These are phyloP conservation scores for Cercospora zeina DNA, from an alignment of 2,329 filamentous ascomycete genomes.

Conservation along the genomic window DNA sequence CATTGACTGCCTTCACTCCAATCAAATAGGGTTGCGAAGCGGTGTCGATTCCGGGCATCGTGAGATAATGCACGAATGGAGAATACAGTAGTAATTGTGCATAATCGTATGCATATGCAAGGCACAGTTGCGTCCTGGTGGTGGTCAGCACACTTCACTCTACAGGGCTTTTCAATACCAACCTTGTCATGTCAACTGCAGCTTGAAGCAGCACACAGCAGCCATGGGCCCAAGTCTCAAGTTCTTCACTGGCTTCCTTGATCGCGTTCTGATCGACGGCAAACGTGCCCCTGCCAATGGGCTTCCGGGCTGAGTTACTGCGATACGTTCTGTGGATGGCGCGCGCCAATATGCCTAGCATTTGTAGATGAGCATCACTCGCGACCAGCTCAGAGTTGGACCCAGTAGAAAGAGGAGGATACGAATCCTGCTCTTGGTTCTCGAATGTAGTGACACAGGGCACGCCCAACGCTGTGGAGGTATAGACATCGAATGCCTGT, in stretches of 20 bases:
- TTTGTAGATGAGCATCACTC: slow-evolving; percentile 22
- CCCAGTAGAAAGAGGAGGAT: slow-evolving; percentile 16
- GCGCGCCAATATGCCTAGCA: slow-evolving; percentile 21
- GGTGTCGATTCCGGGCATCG: slow-evolving; percentile 3
- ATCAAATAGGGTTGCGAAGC: slow-evolving; percentile 10
- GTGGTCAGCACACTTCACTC: slow-evolving; percentile 5
- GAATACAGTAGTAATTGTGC: slow-evolving; percentile 25
- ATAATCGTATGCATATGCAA: slow-evolving; percentile 23
- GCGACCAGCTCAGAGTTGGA: slow-evolving; percentile 19
- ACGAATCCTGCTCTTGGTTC: slow-evolving; percentile 10
- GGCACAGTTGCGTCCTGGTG: slow-evolving; percentile 24
- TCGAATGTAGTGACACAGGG: slow-evolving; percentile 11
- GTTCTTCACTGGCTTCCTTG: slow-evolving; percentile 16
- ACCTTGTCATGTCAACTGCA: slow-evolving; percentile 25
- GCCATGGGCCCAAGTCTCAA: slow-evolving; percentile 20
- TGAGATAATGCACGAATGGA: slow-evolving; percentile 27
- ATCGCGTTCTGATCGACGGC: slow-evolving; percentile 13
- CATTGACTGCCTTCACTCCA: slow-evolving; percentile 20
- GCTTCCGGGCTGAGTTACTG: neutral
- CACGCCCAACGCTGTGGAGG: slow-evolving; percentile 22
- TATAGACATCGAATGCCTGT: slow-evolving; percentile 22
- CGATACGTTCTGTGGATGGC: slow-evolving; percentile 15
- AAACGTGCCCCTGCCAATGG: slow-evolving; percentile 9
- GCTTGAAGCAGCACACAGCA: slow-evolving; percentile 19
- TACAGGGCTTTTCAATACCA: neutral